Evolutionary conservation across 1,139 yeast species (phyloP).

Genomic region (Yamadazyma membranifaciens): DNA sequence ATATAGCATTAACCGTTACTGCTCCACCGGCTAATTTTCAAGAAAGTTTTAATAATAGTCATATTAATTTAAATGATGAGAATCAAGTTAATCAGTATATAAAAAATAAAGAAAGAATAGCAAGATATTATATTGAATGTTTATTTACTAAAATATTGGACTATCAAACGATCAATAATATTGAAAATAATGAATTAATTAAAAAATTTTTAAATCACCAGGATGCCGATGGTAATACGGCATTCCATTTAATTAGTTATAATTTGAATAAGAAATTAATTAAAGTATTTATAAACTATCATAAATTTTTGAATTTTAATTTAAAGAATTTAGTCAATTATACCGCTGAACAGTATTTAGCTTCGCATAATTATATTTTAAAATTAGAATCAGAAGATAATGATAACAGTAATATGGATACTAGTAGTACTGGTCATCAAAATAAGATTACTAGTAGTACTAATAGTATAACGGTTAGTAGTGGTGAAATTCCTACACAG

Average conservation of each 20-base stretch:
- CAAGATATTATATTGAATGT: constrained; percentile 79
- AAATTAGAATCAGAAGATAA: constrained; percentile 21
- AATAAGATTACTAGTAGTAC: not conserved
- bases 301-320: constrained; percentile 60
- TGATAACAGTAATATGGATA: not conserved
- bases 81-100: constrained; percentile 15
- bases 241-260: constrained; percentile 78
- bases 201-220: constrained; percentile 75
- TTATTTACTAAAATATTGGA: constrained; percentile 58
- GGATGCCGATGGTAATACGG: constrained; percentile 84
- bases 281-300: constrained; percentile 67
- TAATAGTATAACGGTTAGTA: not conserved
- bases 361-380: constrained; percentile 31
- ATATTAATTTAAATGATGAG: constrained; percentile 12
- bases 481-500: not conserved
- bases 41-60: constrained; percentile 9
- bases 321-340: constrained; percentile 69
- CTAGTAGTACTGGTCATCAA: not conserved
- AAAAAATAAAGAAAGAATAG: constrained; percentile 62
- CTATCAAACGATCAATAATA: constrained; percentile 18
- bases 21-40: constrained; percentile 10
- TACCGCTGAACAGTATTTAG: constrained; percentile 71
- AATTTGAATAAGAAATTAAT: constrained; percentile 75
- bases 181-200: constrained; percentile 30
- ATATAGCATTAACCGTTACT: constrained; percentile 50